These are phyloP conservation scores for Malania oleifera DNA, from an alignment of 164 flowering plant species.

Conservation along the genomic window DNA sequence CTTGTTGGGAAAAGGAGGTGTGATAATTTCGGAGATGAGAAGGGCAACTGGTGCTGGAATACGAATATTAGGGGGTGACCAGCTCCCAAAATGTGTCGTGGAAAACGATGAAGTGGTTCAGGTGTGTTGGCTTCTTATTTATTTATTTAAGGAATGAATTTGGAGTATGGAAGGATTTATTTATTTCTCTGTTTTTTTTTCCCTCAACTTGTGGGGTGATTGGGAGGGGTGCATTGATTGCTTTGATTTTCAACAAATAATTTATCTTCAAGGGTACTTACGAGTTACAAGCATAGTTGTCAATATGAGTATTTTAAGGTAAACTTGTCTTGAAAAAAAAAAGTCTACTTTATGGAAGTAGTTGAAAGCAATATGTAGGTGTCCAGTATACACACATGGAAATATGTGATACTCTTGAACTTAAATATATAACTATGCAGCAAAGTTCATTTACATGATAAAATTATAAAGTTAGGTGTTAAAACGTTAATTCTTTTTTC, in stretches of 20 bases:
- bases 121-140: constrained; percentile 33
- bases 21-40: constrained; percentile 70
- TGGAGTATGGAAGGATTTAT: background rate
- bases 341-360: too few relatives aligned
- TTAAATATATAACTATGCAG: too few relatives aligned
- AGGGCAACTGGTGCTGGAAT: constrained; percentile 61
- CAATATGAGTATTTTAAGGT: too few relatives aligned
- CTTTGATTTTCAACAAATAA: background rate
- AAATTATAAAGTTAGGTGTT: too few relatives aligned
- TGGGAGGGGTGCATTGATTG: too few relatives aligned
- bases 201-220: background rate
- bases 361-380: too few relatives aligned
- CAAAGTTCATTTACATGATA: too few relatives aligned
- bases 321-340: too few relatives aligned
- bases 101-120: constrained; percentile 73
- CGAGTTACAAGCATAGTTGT: background rate
- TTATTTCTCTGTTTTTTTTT: background rate
- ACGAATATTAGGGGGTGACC: constrained; percentile 41
- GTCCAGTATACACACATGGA: too few relatives aligned
- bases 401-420: too few relatives aligned
- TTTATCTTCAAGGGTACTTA: background rate
- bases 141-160: too few relatives aligned
- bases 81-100: constrained; percentile 74
- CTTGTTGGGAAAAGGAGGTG: constrained; percentile 84
- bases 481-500: too few relatives aligned